Conservation (phyloP, 805 yeast species). For the Metschnikowia anglica region DNA sequence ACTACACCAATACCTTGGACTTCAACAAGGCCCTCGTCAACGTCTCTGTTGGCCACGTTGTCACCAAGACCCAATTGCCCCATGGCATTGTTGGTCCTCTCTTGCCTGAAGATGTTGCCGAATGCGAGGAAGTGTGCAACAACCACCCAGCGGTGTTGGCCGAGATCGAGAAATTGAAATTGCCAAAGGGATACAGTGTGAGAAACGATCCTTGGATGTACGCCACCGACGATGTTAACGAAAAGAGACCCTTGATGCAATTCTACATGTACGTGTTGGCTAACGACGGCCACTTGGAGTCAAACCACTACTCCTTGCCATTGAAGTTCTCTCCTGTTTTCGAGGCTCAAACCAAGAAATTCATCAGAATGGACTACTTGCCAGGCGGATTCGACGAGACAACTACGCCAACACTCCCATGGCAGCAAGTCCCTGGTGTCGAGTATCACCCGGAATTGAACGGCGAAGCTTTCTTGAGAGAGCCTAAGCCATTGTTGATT, state of each 20-base stretch:
- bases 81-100: slow-evolving; percentile 70
- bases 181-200: slow-evolving; percentile 56
- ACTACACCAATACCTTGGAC: slow-evolving; percentile 52
- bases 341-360: slow-evolving; percentile 57
- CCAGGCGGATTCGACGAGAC: slow-evolving; percentile 71
- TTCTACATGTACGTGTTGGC: slow-evolving; percentile 72
- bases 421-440: slow-evolving; percentile 58
- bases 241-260: slow-evolving; percentile 62
- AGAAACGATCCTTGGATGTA: slow-evolving; percentile 84
- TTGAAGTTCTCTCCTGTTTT: slow-evolving; percentile 73
- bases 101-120: slow-evolving; percentile 61
- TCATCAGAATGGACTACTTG: slow-evolving; percentile 69
- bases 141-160: slow-evolving; percentile 58
- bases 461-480: slow-evolving; percentile 51
- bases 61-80: slow-evolving; percentile 55
- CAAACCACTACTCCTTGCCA: slow-evolving; percentile 75
- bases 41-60: slow-evolving; percentile 58
- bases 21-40: slow-evolving; percentile 74
- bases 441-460: slow-evolving; percentile 75
- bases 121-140: slow-evolving; percentile 50
- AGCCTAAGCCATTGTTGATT: slow-evolving; percentile 66
- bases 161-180: slow-evolving; percentile 64
- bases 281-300: slow-evolving; percentile 62
- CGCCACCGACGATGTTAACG: slow-evolving; percentile 69
- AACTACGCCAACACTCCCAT: slow-evolving; percentile 55